phyloP scores from a whole-genome alignment of 331 rosid species.

The Telfairia occidentalis region DNA sequence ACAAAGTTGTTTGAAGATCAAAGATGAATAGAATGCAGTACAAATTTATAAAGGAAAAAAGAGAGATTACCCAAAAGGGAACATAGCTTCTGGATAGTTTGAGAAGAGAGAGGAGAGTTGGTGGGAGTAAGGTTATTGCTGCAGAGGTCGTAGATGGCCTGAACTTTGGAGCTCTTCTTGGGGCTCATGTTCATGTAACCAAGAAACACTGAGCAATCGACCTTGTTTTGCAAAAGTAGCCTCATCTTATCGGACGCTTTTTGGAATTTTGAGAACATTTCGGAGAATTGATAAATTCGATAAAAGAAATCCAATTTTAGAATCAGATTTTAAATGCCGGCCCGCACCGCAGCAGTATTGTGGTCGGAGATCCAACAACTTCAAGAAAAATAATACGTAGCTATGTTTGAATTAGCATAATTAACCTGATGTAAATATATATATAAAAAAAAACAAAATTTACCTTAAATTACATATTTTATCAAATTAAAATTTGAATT shows the following conservation, averaged over 20 bases:
- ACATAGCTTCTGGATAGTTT: conserved; percentile 39
- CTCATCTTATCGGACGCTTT: conserved; percentile 35
- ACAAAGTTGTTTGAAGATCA: neutral
- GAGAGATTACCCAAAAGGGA: conserved; percentile 53
- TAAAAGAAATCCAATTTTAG: neutral
- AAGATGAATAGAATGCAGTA: neutral
- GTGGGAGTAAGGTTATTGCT: conserved; percentile 40
- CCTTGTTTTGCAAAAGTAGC: conserved; percentile 18
- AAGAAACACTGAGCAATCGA: conserved; percentile 21
- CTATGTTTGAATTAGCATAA: too few species aligned
- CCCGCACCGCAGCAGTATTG: neutral
- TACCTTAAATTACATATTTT: too few species aligned
- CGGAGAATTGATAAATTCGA: neutral
- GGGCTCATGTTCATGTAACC: conserved; percentile 36
- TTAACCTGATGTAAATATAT: too few species aligned
- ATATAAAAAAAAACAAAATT: too few species aligned
- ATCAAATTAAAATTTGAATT: too few species aligned
- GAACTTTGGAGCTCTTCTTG: conserved; percentile 46
- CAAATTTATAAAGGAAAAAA: neutral
- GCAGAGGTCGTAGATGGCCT: conserved; percentile 62
- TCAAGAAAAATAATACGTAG: too few species aligned
- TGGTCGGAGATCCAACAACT: too few species aligned
- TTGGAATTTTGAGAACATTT: conserved; percentile 31
- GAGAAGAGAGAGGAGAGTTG: conserved; percentile 35
- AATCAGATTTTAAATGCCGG: neutral